These are phyloP conservation scores for Russula compacta DNA, from an alignment of 768 basidiomycete genomes.

Conservation along the genomic window DNA sequence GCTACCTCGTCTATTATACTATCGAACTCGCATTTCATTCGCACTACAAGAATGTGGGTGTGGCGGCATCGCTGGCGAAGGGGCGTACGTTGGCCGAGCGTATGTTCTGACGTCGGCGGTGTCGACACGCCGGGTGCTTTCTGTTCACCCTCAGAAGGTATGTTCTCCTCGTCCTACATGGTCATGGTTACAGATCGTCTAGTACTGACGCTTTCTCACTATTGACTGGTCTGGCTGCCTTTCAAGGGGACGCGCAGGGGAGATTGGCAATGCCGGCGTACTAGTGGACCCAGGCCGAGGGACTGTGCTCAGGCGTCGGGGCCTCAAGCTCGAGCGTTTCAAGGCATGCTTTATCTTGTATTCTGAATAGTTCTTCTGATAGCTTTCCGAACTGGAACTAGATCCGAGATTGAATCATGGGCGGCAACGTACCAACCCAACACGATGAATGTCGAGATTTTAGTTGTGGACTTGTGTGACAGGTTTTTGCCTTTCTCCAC, in stretches of 20 bases:
- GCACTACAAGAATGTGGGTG: neutral
- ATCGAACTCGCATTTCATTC: neutral
- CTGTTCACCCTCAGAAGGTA: neutral
- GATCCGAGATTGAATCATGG: neutral
- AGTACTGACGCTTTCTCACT: neutral
- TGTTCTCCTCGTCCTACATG: neutral
- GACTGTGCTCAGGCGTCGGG: neutral
- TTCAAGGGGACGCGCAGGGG: too few species aligned
- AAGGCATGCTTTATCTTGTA: too few species aligned
- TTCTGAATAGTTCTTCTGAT: too few species aligned
- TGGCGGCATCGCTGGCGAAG: neutral
- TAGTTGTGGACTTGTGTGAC: too few species aligned
- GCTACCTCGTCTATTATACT: neutral
- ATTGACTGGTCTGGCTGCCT: neutral
- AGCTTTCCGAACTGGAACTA: neutral
- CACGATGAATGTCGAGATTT: too few species aligned
- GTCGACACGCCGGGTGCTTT: neutral
- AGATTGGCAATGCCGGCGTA: neutral
- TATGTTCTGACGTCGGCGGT: neutral
- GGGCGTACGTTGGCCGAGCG: neutral
- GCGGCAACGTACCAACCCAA: too few species aligned
- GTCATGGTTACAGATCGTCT: neutral
- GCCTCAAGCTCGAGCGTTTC: too few species aligned
- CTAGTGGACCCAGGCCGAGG: neutral
- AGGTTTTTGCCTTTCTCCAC: too few species aligned